A percentile compares a stretch with the other conserved stretches of the same genome.
Conservation (phyloP, 805 yeast genomes). For the Pichia deserticola region DNA sequence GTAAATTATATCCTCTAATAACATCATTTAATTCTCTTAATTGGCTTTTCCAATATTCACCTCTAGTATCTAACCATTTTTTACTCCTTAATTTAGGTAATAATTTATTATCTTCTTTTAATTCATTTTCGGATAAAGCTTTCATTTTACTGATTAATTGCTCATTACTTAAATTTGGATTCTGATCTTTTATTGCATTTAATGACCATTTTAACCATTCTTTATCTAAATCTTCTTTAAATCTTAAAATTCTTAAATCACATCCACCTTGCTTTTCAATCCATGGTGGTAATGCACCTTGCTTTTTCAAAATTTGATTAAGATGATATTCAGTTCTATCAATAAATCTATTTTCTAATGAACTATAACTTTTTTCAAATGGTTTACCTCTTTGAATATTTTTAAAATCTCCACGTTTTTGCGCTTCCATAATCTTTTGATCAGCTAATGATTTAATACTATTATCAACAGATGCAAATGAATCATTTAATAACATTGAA, state of each 20-base stretch:
- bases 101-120: background rate
- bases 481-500: slow-evolving; percentile 36
- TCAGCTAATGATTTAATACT: slow-evolving; percentile 64
- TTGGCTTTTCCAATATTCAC: slow-evolving; percentile 27
- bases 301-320: slow-evolving; percentile 67
- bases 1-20: slow-evolving; percentile 52
- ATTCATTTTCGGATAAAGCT: slow-evolving; percentile 18
- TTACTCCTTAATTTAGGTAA: slow-evolving; percentile 11
- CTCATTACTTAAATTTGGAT: slow-evolving; percentile 16
- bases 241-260: slow-evolving; percentile 36
- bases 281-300: slow-evolving; percentile 86
- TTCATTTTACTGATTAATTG: slow-evolving; percentile 13
- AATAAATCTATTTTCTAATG: slow-evolving; percentile 42
- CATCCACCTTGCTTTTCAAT: slow-evolving; percentile 67
- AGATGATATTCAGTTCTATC: slow-evolving; percentile 71
- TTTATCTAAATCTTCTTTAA: slow-evolving; percentile 38
- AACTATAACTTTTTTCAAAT: slow-evolving; percentile 31
- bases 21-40: slow-evolving; percentile 38
- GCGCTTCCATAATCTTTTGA: slow-evolving; percentile 67
- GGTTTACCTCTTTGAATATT: slow-evolving; percentile 61
- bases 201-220: slow-evolving; percentile 34
- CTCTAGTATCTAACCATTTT: slow-evolving; percentile 34
- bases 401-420: slow-evolving; percentile 60
- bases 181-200: slow-evolving; percentile 21
- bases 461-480: slow-evolving; percentile 39